These are phyloP conservation scores for Leccinum imitatum DNA, from an alignment of 768 basidiomycete genomes.

Conservation along the genomic window DNA sequence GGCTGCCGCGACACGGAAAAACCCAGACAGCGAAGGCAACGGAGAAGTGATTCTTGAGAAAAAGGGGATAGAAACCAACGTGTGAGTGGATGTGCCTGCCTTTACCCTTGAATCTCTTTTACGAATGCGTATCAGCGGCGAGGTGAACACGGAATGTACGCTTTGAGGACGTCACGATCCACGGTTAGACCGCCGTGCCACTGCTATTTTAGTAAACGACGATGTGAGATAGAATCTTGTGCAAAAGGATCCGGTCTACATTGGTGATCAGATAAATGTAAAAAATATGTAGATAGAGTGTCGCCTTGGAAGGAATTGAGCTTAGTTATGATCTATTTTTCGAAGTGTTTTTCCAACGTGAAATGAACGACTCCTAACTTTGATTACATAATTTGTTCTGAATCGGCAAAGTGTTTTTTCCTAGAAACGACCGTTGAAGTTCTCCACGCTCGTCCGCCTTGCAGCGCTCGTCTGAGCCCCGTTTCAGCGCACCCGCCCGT, in stretches of 20 bases:
- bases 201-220: background rate
- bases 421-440: too few species aligned
- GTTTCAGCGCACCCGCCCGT: too few species aligned
- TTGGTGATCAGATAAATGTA: background rate
- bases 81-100: background rate
- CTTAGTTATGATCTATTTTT: background rate
- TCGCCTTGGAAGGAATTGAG: background rate
- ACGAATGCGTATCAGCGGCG: background rate
- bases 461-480: too few species aligned
- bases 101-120: background rate
- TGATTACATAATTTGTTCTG: too few species aligned
- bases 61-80: background rate
- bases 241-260: background rate
- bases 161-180: background rate
- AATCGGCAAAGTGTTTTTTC: too few species aligned
- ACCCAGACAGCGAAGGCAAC: background rate
- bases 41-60: background rate
- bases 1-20: too few species aligned
- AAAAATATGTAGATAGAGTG: background rate
- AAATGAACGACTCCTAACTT: too few species aligned
- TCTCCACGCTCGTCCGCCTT: too few species aligned
- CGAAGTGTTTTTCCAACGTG: too few species aligned
- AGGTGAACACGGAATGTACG: background rate
- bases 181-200: background rate
- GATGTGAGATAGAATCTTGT: background rate